Evolutionary conservation across 192 early-diverging fungal species (phyloP).

Genomic region (Backusella psychrophila): DNA sequence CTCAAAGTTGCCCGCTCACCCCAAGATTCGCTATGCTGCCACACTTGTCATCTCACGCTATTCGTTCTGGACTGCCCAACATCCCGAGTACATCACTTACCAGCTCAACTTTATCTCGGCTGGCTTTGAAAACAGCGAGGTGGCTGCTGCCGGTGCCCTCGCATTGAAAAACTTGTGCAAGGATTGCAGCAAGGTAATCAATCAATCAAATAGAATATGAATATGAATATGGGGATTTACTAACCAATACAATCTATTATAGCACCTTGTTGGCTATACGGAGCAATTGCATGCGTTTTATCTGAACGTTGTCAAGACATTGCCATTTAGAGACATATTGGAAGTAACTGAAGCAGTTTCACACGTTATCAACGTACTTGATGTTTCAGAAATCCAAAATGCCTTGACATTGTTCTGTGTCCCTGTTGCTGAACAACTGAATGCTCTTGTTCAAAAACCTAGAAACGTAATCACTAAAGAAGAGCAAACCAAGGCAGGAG

Average conservation of each 20-base stretch:
- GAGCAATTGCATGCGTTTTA: constrained; percentile 84
- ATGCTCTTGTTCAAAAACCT: constrained; percentile 51
- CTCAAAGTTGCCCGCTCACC: constrained; percentile 82
- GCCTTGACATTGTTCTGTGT: constrained; percentile 72
- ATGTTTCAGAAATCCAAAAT: constrained; percentile 50
- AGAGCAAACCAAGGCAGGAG: constrained; percentile 30
- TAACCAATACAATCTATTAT: constrained; percentile 21
- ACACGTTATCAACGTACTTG: constrained; percentile 82
- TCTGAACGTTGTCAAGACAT: constrained; percentile 61
- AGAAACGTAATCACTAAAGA: constrained; percentile 36
- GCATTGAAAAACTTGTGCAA: constrained; percentile 89
- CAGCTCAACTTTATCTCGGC: constrained; percentile 89
- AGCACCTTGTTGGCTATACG: constrained; percentile 76
- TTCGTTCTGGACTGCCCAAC: constrained; percentile 85
- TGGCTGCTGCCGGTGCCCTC: constrained; percentile 80
- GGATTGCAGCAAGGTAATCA: constrained; percentile 81
- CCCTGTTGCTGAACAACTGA: constrained; percentile 71
- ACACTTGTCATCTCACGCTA: constrained; percentile 96
- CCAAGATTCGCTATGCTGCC: constrained; percentile 94
- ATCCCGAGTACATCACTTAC: constrained; percentile 89
- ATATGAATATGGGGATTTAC: neutral
- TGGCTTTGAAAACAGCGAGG: constrained; percentile 87
- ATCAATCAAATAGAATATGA: neutral
- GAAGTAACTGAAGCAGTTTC: constrained; percentile 91
- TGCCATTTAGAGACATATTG: constrained; percentile 65